A percentile compares a stretch with the other conserved stretches of the same genome.
These are phyloP conservation scores for Knufia petricola DNA, from an alignment of 2,329 filamentous ascomycete species.

Conservation along the genomic window DNA sequence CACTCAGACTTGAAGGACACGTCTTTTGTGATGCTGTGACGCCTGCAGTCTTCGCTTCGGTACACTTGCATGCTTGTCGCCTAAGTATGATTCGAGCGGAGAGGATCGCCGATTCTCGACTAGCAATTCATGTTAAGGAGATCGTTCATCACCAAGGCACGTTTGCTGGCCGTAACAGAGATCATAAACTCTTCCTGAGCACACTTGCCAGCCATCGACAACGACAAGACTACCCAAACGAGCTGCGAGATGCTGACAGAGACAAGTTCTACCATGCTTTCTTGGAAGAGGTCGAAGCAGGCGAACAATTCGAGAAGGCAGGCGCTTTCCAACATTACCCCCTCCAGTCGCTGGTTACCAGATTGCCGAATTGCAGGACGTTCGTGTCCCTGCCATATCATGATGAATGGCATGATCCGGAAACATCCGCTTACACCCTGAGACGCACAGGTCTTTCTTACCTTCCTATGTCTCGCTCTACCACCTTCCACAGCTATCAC, in stretches of 20 bases:
- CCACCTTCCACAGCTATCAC: neutral
- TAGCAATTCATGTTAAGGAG: slow-evolving; percentile 3
- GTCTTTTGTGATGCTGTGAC: slow-evolving; percentile 4
- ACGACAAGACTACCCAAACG: slow-evolving; percentile 1
- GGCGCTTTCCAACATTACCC: neutral
- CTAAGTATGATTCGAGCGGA: neutral
- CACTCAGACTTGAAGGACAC: neutral
- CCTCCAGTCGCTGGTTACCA: neutral
- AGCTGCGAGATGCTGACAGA: neutral
- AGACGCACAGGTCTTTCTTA: slow-evolving; percentile 3
- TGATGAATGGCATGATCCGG: slow-evolving; percentile 5
- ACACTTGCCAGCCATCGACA: neutral
- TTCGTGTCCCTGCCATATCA: neutral
- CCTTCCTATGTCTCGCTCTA: neutral
- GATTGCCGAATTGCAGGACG: neutral
- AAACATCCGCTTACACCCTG: slow-evolving; percentile 8
- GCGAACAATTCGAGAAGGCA: neutral
- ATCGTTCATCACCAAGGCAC: slow-evolving; percentile 4
- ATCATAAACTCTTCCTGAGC: neutral
- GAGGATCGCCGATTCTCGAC: neutral
- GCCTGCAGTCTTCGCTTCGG: slow-evolving; percentile 6
- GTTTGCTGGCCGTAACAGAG: neutral
- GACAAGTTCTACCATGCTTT: neutral
- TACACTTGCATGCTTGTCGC: slow-evolving; percentile 1
- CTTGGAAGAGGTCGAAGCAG: slow-evolving; percentile 2